Conservation (phyloP, 1,284 basidiomycete genomes). For the Pascua sp. region DNA sequence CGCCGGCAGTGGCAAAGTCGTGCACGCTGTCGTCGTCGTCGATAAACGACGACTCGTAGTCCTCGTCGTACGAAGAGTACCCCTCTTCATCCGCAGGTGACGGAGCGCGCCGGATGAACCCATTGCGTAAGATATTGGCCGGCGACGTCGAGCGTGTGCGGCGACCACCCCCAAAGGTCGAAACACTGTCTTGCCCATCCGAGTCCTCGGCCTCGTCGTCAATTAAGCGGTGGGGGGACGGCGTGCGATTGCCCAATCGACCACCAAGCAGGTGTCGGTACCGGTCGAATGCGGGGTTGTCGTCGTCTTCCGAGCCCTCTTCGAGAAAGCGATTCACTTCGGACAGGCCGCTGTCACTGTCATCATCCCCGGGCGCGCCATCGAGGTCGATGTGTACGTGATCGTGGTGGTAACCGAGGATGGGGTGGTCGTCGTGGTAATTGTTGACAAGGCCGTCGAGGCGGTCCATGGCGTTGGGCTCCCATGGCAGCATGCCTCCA, state of each 20-base stretch:
- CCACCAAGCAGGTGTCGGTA: too few species aligned
- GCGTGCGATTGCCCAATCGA: too few species aligned
- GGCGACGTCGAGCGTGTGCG: background rate
- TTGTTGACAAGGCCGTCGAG: conserved; percentile 1
- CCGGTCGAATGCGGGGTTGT: background rate
- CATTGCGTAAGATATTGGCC: background rate
- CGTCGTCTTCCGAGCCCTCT: background rate
- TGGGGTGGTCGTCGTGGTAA: background rate
- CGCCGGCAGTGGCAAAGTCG: background rate
- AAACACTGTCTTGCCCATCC: background rate
- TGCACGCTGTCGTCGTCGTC: conserved; percentile 6
- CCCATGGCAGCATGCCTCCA: background rate
- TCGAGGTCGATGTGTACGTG: too few species aligned
- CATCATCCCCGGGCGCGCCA: too few species aligned
- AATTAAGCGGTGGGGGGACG: background rate
- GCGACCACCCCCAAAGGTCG: background rate
- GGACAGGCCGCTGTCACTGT: too few species aligned
- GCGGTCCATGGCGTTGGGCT: too few species aligned
- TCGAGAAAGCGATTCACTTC: too few species aligned
- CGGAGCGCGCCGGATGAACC: background rate
- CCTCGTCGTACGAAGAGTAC: conserved; percentile 9
- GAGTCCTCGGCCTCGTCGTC: conserved; percentile 3
- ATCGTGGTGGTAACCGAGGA: too few species aligned
- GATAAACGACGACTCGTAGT: conserved; percentile 20
- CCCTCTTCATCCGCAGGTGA: background rate